These are phyloP conservation scores for Claviceps arundinis DNA, from an alignment of 2,329 filamentous ascomycete species.

Conservation along the genomic window DNA sequence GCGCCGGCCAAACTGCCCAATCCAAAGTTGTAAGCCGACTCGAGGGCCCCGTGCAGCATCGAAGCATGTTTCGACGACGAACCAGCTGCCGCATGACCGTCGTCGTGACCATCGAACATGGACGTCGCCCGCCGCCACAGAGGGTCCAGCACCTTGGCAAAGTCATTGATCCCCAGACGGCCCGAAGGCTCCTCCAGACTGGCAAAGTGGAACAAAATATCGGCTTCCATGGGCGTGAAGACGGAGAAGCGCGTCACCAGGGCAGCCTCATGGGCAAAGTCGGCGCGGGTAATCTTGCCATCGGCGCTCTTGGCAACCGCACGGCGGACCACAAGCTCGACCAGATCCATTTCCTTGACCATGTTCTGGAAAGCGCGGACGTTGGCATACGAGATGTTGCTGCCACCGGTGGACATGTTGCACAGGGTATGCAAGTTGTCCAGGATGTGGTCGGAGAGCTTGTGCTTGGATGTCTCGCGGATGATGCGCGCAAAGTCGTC, in stretches of 20 bases:
- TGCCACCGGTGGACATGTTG: slow-evolving; percentile 72
- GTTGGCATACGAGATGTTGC: slow-evolving; percentile 94
- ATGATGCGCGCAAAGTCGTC: slow-evolving; percentile 97
- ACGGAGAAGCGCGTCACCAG: slow-evolving; percentile 85
- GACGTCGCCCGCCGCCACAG: slow-evolving; percentile 59
- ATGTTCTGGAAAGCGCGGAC: slow-evolving; percentile 97
- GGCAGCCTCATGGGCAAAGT: slow-evolving; percentile 90
- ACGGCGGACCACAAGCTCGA: slow-evolving; percentile 83
- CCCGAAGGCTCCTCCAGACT: slow-evolving; percentile 83
- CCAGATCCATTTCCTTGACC: slow-evolving; percentile 93
- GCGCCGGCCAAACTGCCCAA: slow-evolving; percentile 85
- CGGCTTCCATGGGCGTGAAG: slow-evolving; percentile 97
- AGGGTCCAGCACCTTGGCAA: slow-evolving; percentile 87
- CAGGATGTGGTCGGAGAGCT: slow-evolving; percentile 90
- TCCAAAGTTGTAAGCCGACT: slow-evolving; percentile 80
- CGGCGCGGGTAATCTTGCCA: slow-evolving; percentile 83
- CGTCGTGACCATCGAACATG: slow-evolving; percentile 36
- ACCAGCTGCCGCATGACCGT: slow-evolving; percentile 12
- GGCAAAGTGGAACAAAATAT: slow-evolving; percentile 97
- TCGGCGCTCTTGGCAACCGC: slow-evolving; percentile 73
- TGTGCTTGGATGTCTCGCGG: slow-evolving; percentile 80
- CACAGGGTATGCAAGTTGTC: slow-evolving; percentile 84
- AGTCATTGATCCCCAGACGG: slow-evolving; percentile 68
- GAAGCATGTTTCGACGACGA: slow-evolving; percentile 11
- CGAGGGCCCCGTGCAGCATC: slow-evolving; percentile 43